phyloP scores from a whole-genome alignment of 208 protist species.

The Leishmania guyanensis region DNA sequence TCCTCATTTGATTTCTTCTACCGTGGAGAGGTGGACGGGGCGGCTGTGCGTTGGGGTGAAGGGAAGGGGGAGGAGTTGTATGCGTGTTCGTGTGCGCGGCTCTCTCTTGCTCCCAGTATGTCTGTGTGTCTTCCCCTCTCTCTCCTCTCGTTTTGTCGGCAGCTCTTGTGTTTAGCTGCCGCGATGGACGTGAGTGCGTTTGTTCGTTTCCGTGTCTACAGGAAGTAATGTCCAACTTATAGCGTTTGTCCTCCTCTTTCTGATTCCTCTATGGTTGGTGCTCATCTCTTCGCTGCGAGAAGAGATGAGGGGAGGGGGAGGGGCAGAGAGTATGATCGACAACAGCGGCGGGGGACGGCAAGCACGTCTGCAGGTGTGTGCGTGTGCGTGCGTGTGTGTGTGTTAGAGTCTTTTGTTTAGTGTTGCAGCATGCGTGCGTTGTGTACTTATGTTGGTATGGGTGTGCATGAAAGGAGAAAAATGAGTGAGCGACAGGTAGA shows the following conservation, averaged over 20 bases:
- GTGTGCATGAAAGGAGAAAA: not conserved
- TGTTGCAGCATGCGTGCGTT: not conserved
- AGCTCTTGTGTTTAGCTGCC: not conserved
- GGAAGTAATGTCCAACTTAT: not conserved
- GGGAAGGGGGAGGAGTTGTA: not conserved
- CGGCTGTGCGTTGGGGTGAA: not conserved
- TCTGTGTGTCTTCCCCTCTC: not conserved
- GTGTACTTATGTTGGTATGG: not conserved
- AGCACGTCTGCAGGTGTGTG: not conserved
- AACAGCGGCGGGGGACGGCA: not conserved
- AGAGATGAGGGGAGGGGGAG: not conserved
- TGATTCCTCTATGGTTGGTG: not conserved
- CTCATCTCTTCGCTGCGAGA: not conserved
- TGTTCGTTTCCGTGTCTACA: not conserved
- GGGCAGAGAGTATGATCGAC: not conserved
- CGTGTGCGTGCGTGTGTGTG: not conserved
- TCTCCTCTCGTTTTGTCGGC: not conserved
- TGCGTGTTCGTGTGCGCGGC: not conserved
- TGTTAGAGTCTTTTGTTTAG: not conserved
- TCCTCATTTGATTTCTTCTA: constrained; percentile 10
- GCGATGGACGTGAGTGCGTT: not conserved
- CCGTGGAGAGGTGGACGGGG: not conserved
- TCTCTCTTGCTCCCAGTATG: not conserved
- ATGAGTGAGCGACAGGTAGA: not conserved
- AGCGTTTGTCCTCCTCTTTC: not conserved